Evolutionary conservation across 805 yeast species (phyloP), one percentile per base, ranked within the genome.

Genomic region (Saturnispora kantuleensis): DNA sequence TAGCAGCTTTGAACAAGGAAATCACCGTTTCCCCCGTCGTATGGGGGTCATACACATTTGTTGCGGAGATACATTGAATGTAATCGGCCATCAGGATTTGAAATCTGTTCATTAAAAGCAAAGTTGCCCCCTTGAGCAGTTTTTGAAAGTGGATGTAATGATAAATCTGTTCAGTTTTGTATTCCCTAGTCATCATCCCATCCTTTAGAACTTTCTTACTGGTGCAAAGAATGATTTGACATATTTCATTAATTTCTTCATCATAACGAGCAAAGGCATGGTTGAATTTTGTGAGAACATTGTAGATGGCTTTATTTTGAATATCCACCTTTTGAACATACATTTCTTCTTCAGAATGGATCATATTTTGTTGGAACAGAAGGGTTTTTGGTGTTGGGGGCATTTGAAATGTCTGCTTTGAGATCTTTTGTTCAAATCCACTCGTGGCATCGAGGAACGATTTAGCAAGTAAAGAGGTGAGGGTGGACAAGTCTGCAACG

Each of bases 321-420:
- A 33, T 18, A 8, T 46, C 45, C 8, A 45, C 42, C 31, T 55
- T 54, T n/a, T 57, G 57, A 13, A 34, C 17, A 30, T 47, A 57
- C 21, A 59, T 35, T 29, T 57, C 53, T 29, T 59, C 57, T n/a
- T 50, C 46, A 12, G 60, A 54, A 5, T 44, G 43, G 31, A 59
- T 53, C 41, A 55, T 58, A 4, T 54, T 52, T 30, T 57, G 56
- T 7, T 44, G 42, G 45, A 57, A 58, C 21, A 47, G 43, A 4
- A 46, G 42, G 2, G 60, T 47, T 10, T 32, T 52, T 12, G 63
- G 63, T 0, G 63, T 58, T 3, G 42, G 35, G 3, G 30, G n/a
- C 9, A 26, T 16, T 32, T 30, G 35, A 9, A 6, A 21, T 34
- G 15, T 10, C 9, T 31, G n/a, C 29, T 28, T 7, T 28, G 18